Evolutionary conservation across 257 asterid species (phyloP).

Genomic region (Solanum gandarillasii): DNA sequence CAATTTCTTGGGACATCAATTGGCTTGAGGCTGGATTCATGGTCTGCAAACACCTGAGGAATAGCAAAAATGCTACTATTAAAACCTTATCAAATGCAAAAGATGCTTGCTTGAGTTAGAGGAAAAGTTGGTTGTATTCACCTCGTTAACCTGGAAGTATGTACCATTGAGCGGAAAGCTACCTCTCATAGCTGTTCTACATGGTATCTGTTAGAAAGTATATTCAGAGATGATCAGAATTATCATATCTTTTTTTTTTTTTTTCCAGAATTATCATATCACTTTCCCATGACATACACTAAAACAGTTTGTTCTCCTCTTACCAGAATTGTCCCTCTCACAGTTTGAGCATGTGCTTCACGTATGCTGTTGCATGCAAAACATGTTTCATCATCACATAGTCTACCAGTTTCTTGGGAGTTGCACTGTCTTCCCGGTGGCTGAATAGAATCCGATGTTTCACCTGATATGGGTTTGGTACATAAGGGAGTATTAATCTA

Average conservation of each 20-base stretch:
- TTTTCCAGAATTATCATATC: background rate
- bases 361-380: constrained; percentile 79
- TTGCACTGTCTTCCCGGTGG: constrained; percentile 74
- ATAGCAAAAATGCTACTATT: background rate
- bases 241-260: background rate
- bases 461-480: constrained; percentile 41
- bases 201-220: constrained; percentile 57
- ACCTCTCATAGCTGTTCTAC: constrained; percentile 99
- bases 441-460: constrained; percentile 70
- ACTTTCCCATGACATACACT: background rate
- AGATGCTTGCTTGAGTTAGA: background rate
- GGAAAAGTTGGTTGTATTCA: constrained; percentile 13
- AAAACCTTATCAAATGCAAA: background rate
- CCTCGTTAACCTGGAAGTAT: constrained; percentile 98
- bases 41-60: constrained; percentile 89
- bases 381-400: constrained; percentile 72
- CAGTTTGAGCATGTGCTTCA: constrained; percentile 76
- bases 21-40: constrained; percentile 76
- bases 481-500: background rate
- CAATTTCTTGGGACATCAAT: constrained; percentile 75
- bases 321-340: constrained; percentile 95
- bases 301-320: background rate
- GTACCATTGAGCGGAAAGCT: constrained; percentile 98
- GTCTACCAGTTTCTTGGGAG: constrained; percentile 46
- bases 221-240: background rate